These are phyloP conservation scores for Candida patagonica DNA, from an alignment of 805 yeast genomes.

Conservation along the genomic window DNA sequence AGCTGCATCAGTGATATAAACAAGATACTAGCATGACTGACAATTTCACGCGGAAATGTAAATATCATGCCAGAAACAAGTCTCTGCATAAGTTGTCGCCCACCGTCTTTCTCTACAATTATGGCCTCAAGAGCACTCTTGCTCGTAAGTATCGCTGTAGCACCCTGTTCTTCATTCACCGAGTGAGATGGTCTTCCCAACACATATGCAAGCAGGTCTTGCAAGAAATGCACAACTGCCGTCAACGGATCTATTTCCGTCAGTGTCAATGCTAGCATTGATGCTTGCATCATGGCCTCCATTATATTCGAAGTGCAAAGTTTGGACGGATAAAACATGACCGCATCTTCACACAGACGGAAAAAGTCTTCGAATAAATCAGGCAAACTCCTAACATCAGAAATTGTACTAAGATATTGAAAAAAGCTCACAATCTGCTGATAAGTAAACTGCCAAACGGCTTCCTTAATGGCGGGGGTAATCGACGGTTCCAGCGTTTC, in stretches of 20 bases:
- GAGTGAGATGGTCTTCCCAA: slow-evolving; percentile 72
- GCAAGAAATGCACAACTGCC: slow-evolving; percentile 63
- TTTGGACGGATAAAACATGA: slow-evolving; percentile 62
- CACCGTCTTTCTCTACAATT: slow-evolving; percentile 39
- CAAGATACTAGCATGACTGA: slow-evolving; percentile 67
- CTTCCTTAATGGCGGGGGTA: slow-evolving; percentile 40
- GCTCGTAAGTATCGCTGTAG: slow-evolving; percentile 20
- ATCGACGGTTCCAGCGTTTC: slow-evolving; percentile 35
- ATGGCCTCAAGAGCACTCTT: slow-evolving; percentile 36
- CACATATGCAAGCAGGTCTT: slow-evolving; percentile 83
- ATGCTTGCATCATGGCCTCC: slow-evolving; percentile 45
- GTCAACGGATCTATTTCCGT: slow-evolving; percentile 65
- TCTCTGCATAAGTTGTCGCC: slow-evolving; percentile 44
- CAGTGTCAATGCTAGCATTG: slow-evolving; percentile 44
- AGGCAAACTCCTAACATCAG: slow-evolving; percentile 44
- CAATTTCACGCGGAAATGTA: slow-evolving; percentile 60
- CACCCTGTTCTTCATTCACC: slow-evolving; percentile 44
- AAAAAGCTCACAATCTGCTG: slow-evolving; percentile 58
- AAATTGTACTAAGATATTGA: slow-evolving; percentile 23
- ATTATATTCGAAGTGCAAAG: slow-evolving; percentile 31
- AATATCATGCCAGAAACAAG: slow-evolving; percentile 60
- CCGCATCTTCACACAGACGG: slow-evolving; percentile 65
- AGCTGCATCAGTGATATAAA: slow-evolving; percentile 53
- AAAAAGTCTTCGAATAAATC: slow-evolving; percentile 83
- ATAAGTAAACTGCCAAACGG: slow-evolving; percentile 67